These are phyloP conservation scores for Priceomyces fermenticarens DNA, from an alignment of 805 yeast species.

Conservation along the genomic window DNA sequence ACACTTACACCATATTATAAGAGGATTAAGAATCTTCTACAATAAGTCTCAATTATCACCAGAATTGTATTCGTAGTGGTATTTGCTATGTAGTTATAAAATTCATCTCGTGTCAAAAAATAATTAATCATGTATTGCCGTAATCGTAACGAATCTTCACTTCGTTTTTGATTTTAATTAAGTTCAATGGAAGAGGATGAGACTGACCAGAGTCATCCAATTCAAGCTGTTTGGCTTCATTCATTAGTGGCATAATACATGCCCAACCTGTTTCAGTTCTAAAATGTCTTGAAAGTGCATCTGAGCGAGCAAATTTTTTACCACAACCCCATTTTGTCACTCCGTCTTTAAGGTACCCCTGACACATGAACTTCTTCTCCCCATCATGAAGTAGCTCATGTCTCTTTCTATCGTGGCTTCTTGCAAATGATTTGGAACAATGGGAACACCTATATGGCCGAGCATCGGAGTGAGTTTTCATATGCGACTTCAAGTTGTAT, in stretches of 20 bases:
- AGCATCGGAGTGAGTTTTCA: conserved; percentile 58
- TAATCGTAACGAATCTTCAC: neutral
- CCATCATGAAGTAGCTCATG: conserved; percentile 78
- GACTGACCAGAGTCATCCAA: neutral
- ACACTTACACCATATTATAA: no score
- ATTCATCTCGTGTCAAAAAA: no score
- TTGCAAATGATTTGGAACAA: conserved; percentile 69
- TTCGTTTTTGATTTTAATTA: conserved; percentile 17
- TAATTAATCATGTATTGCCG: no score
- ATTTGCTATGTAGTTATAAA: neutral
- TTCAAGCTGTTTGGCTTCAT: conserved; percentile 41
- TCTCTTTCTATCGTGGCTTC: conserved; percentile 73
- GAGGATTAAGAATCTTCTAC: no score
- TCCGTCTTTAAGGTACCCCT: conserved; percentile 57
- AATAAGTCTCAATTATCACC: no score
- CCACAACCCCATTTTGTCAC: conserved; percentile 72
- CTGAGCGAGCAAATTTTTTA: conserved; percentile 69
- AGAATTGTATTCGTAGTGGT: neutral
- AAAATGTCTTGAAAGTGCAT: conserved; percentile 74
- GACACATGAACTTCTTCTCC: conserved; percentile 64
- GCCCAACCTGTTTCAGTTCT: conserved; percentile 71
- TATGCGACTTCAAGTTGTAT: conserved; percentile 49
- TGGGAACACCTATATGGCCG: conserved; percentile 65
- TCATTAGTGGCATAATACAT: conserved; percentile 64
- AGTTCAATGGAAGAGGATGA: neutral